Evolutionary conservation across 768 basidiomycete species (phyloP), one percentile per base, ranked within the genome.

Genomic region (Tephrocybe rancida): DNA sequence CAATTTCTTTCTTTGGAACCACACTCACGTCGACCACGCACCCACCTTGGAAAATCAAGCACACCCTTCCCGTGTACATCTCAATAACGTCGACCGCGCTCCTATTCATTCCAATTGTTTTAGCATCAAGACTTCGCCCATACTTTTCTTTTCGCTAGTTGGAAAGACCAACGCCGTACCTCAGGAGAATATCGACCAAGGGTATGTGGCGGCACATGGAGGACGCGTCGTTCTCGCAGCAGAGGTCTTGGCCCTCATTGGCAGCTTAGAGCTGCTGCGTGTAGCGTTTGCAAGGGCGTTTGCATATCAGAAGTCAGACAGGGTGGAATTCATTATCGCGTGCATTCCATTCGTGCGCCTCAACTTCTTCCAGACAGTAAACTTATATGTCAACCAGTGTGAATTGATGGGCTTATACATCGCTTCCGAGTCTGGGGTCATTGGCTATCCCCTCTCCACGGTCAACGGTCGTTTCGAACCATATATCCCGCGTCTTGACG

Each of bases 261-360:
- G 58, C 21, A 52, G 48, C 44, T 37, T 60, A 37, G 58, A 53
- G 27, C 52, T 60, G 9, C n/a, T 60, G 48, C 49, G 58, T n/a
- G 51, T 51, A 26, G 56, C 58, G 16, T 37, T 54, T 26, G 22
- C 30, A 26, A 53, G 55, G 41, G 27, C 43, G 10, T 25, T 47
- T 11, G 34, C 35, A 19, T 22, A 49, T 10, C 22, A 56, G 25
- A 42, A 42, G 13, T 29, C 27, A 14, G 32, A 46, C 34, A 52
- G 45, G 22, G 34, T 22, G 14, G 45, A 50, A 24, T 19, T 49
- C 5, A 51, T 45, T 6, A 1, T 52, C n/a, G 52, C 58, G 13
- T 43, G 27, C 16, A 26, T 59, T 44, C 42, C 54, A 38, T 52
- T 55, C 24, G 58, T 55, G 38, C 34, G 54, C 49, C 21, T 3